phyloP scores from a whole-genome alignment of 2,329 filamentous ascomycete genomes.

The Colletotrichum phormii region DNA sequence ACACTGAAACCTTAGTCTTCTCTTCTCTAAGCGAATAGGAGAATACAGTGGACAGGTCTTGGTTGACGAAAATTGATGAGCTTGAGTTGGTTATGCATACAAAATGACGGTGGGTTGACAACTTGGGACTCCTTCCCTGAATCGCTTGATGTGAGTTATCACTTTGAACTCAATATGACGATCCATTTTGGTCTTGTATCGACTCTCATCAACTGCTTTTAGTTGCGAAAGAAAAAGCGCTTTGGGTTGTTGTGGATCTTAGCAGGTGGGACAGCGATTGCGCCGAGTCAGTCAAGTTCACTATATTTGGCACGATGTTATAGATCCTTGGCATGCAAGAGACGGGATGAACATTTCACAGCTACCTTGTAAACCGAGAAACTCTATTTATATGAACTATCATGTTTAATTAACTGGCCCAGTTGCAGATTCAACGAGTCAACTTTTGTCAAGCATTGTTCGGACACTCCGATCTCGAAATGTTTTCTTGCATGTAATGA shows the following conservation, averaged over 20 bases:
- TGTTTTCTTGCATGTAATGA: not conserved
- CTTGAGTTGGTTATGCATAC: too few relatives aligned
- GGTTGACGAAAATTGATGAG: not conserved
- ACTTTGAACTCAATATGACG: not conserved
- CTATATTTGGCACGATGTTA: not conserved
- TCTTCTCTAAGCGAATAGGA: not conserved
- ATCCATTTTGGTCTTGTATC: not conserved
- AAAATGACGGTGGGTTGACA: too few relatives aligned
- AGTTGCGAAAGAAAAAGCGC: not conserved
- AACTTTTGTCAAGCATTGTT: not conserved
- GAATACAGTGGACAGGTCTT: not conserved
- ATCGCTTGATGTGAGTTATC: not conserved
- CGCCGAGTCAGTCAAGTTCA: not conserved
- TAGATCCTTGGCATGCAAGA: not conserved
- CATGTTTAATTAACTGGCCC: not conserved
- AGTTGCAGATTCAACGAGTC: not conserved
- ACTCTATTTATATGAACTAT: not conserved
- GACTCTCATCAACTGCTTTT: not conserved
- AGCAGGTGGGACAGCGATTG: not conserved
- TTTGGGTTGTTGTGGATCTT: not conserved
- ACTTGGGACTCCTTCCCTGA: not conserved
- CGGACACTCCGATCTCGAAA: not conserved
- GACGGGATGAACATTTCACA: not conserved
- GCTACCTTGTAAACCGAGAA: not conserved
- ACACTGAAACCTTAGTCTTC: not conserved